Evolutionary conservation across 148 eudicot species (phyloP), one percentile per base, ranked within the genome.

Genomic region (Rhododendron simsii): DNA sequence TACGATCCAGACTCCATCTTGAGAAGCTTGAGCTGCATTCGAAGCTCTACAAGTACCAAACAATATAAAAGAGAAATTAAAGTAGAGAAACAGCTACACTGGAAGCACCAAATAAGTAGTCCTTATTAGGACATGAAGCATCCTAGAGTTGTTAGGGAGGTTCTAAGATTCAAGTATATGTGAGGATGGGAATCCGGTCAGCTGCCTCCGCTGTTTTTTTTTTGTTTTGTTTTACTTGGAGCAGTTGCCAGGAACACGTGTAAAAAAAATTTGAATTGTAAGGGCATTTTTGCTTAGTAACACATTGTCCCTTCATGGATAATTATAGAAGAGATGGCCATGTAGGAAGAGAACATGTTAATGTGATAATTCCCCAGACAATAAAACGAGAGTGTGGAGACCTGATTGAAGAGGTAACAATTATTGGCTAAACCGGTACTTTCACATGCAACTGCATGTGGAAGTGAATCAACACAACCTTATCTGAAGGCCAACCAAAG

Each of bases 21-120:
- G 73, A 97, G 98, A 87, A 97, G 95, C 82, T 91, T 91, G 85
- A 97, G 98, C 88, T 97, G 98, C 92, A 89, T 91, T 85, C 98
- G 90, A 30, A 96, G 94, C 82, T 89, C 99, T 96, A 55, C 71
- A 33, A 85, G 61, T 18, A 80, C 71, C 84, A 83, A 85, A 61
- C 33, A 18, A 80, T 5, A 74, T 74, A 33, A 39, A 71, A 44
- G 13, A 80, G 23, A 77, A 30, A 51, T 75, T 85, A 47, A 74
- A 50, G 59, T 44, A 47, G 63, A 84, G 23, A 74, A 75, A 48
- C 65, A 83, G 47, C 65, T 18, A 16, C 33, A 26, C 21, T 33
- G 13, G 65, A 71, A 50, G 39, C 12, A 47, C 15, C 21, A 83
- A 18, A 23, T 45, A 18, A 14, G 5, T 80, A 30, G 61, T 20